phyloP scores from a whole-genome alignment of 495 filamentous ascomycete species.

The Lentithecium fluviatile region DNA sequence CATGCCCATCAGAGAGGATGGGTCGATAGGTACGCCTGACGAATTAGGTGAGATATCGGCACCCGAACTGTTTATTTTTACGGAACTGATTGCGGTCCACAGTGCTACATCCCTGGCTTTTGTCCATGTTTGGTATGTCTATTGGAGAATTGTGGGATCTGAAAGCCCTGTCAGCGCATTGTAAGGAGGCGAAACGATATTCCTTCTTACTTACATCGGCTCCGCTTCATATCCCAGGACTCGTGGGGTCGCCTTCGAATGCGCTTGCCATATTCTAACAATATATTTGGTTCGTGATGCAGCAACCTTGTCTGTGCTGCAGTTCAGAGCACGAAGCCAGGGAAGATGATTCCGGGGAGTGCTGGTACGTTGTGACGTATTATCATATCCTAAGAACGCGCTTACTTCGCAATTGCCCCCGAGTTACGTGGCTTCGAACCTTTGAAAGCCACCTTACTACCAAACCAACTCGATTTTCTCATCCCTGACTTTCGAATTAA shows the following conservation, averaged over 20 bases:
- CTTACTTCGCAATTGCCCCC: too few relatives aligned
- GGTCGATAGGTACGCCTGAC: constrained; percentile 11
- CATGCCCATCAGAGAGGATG: constrained; percentile 32
- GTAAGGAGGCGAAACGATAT: constrained; percentile 43
- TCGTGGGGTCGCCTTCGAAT: constrained; percentile 40
- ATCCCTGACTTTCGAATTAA: constrained; percentile 46
- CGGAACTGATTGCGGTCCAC: neutral
- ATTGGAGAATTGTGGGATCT: constrained; percentile 66
- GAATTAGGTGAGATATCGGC: neutral
- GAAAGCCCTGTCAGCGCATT: constrained; percentile 51
- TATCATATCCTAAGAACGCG: too few relatives aligned
- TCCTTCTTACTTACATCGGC: constrained; percentile 36
- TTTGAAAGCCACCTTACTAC: neutral
- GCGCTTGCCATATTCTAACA: constrained; percentile 39
- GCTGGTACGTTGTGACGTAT: too few relatives aligned
- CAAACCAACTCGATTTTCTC: constrained; percentile 33
- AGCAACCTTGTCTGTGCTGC: too few relatives aligned
- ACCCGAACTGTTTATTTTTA: neutral
- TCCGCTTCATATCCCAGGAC: constrained; percentile 37
- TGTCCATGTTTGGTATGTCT: constrained; percentile 49
- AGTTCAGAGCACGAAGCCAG: too few relatives aligned
- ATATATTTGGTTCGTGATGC: too few relatives aligned
- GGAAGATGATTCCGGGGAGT: too few relatives aligned
- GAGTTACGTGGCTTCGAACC: too few relatives aligned
- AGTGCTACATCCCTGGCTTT: constrained; percentile 48